Percentiles rank a stretch among this genome's conserved stretches.
Evolutionary conservation across 371 early-diverging fungal species (phyloP).

Genomic region (Choanephora cucurbitarum): DNA sequence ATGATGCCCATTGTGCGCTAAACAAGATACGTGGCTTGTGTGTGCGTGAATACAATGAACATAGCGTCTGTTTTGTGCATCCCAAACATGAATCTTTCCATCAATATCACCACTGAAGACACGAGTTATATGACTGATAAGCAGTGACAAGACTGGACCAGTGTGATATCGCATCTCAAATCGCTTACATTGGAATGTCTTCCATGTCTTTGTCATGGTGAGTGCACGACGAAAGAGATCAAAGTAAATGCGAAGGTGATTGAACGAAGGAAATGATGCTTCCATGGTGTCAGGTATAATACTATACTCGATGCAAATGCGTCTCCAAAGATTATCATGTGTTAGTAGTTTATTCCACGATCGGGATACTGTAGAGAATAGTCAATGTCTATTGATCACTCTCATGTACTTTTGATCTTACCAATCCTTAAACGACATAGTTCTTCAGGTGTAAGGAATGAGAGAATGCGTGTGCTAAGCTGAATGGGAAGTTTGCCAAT

Average conservation of each 20-base stretch:
- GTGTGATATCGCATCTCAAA: constrained; percentile 15
- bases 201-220: constrained; percentile 17
- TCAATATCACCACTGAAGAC: constrained; percentile 82
- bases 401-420: not conserved
- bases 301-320: constrained; percentile 16
- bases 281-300: constrained; percentile 5
- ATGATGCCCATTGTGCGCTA: constrained; percentile 65
- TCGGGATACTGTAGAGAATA: no score
- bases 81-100: constrained; percentile 77
- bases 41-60: constrained; percentile 54
- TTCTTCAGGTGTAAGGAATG: constrained; percentile 18
- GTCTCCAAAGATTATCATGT: constrained; percentile 18
- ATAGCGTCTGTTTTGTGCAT: constrained; percentile 48
- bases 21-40: constrained; percentile 71
- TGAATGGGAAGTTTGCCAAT: constrained; percentile 7
- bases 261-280: not conserved
- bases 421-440: constrained; percentile 17
- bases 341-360: constrained; percentile 17
- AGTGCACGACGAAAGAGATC: constrained; percentile 17
- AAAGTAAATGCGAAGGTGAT: constrained; percentile 10
- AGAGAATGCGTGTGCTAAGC: constrained; percentile 2
- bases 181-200: constrained; percentile 13
- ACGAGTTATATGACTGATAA: constrained; percentile 26
- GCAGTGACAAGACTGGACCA: constrained; percentile 20
- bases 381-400: no score